Base-by-base conservation (phyloP, 164 flowering plant genomes). In the Santalum album region DNA sequence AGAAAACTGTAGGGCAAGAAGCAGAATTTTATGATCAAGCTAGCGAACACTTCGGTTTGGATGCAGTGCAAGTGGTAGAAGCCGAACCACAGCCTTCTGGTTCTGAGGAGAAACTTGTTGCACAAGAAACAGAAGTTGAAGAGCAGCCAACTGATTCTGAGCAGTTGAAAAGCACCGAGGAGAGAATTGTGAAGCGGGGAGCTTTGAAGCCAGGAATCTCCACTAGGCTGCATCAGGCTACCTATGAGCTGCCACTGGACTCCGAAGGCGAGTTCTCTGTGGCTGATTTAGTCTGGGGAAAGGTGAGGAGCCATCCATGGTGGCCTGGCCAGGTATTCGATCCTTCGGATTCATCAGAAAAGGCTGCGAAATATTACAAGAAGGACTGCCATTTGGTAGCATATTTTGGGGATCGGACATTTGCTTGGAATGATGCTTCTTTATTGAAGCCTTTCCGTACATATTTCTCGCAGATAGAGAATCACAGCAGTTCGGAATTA, bases 401-500 rank as follows among this genome's bases (percentile, higher is more conserved):
- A 11, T 76, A 68, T 68, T 82, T 77, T 71, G 87, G 87, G n/a
- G 88, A 82, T 61, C 53, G 69, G 25, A 70, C 83, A 1, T 82
- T 82, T 76, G 81, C 83, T 27, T 82, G 88, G 88, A 78, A 74
- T 59, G 84, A 82, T 18, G 65, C 77, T 29, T 71, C 83, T 39
- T 51, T 53, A 12, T 44, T 83, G 21, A 82, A 72, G 70, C 78
- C 77, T 3, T 80, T 82, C 25, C 54, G 72, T 25, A 24, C 62
- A 9, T 60, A 74, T 63, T 82, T 82, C 59, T 58, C 77, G 18
- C 67, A 65, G 36, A 58, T 52, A 40, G 85, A 66, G 70, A 74
- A 65, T 56, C 83, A 80, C 46, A 69, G 70, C 55, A 74, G 49
- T 58, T 69, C 76, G 7, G 84, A 77, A 56, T 47, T 64, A 35